A percentile compares a stretch with the other conserved stretches of the same genome.
Evolutionary conservation across 441 rosid species (phyloP).

Genomic region (Corymbia citriodora): DNA sequence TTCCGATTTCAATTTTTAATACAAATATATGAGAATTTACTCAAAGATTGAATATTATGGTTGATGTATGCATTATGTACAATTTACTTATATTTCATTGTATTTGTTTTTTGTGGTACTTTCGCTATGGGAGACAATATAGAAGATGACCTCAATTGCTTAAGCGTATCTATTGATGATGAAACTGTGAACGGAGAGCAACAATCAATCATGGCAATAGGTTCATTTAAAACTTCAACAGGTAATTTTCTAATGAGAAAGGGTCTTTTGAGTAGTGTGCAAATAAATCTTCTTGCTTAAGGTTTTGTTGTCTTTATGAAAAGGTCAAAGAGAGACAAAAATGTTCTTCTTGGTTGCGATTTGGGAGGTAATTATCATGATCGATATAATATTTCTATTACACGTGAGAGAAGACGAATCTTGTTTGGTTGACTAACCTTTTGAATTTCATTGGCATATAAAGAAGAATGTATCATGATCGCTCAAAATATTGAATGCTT

Average conservation of each 20-base stretch:
- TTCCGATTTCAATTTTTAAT: no score
- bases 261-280: background rate
- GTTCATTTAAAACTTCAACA: background rate
- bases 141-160: background rate
- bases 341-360: background rate
- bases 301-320: background rate
- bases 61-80: background rate
- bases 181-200: background rate
- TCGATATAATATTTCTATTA: no score
- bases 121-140: background rate
- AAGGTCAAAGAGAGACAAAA: background rate
- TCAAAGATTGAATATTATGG: background rate
- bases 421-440: no score
- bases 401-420: background rate
- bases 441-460: background rate
- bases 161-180: background rate
- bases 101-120: background rate
- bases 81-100: background rate
- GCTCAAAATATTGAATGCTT: background rate
- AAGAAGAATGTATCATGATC: accelerated
- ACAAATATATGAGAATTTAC: no score
- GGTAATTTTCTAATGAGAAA: background rate
- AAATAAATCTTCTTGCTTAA: background rate
- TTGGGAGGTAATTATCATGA: accelerated
- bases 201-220: background rate